Base-by-base conservation (phyloP, 31 red algal genomes). In the Endocladia muricata region DNA sequence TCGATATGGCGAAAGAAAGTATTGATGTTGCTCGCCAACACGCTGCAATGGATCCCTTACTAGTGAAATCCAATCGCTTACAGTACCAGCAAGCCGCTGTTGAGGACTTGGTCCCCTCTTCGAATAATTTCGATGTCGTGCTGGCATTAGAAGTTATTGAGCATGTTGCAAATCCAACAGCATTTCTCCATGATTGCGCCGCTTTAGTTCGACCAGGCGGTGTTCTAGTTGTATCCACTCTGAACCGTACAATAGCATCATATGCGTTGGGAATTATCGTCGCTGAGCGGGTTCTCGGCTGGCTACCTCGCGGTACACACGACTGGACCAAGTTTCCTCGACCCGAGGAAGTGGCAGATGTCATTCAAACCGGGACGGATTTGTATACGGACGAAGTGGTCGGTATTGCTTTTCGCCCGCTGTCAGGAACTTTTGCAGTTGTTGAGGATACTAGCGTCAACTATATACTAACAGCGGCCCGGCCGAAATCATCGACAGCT, bases 71-170 rank as follows among this genome's bases (percentile, higher is more conserved):
- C 1, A n/a, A 34, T 19, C 39, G 36, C n/a, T 61, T 98, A 36
- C 9, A 65, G 38, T 98, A 98, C 51, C n/a, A 55, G 6, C 35
- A 73, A 22, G 81, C 81, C 28, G 70, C 91, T 21, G 88, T 88
- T 3, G 85, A 88, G 58, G 73, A 79, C 48, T 63, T 98, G 7
- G 55, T 63, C 32, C 62, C 68, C 37, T 40, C 48, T 7, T 61
- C 65, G 22, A 42, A 70, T 6, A 36, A 37, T 2, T 96, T 84
- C 79, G 97, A 99, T 60, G 83, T 84, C 26, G 93, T 99, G 21
- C 84, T 93, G 21, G 83, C 83, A 3, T 47, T 96, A 39, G 97
- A 99, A 68, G 68, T 99, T 37, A 73, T 99, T 26, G 97, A 99
- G 76, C 97, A 99, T 67, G 97, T 99, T 11, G 39, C 68, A n/a